Base-by-base conservation (phyloP, 306 rosid species). In the Citrullus amarus region DNA sequence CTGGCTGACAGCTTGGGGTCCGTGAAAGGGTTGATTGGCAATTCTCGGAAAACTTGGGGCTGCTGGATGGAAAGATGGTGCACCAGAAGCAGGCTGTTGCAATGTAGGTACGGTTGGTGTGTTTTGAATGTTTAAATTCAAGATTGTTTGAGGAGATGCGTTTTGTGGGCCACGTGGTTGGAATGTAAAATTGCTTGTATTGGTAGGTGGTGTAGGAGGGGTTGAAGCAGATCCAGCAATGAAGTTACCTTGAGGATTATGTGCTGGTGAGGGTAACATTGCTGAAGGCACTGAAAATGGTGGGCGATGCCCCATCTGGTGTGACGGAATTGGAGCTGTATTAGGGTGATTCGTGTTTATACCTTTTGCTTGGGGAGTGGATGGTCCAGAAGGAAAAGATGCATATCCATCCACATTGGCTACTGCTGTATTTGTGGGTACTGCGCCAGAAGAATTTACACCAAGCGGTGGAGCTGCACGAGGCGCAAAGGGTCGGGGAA, bases 171-270 rank as follows among this genome's bases (percentile, higher is more conserved):
- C 70, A 50, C 79, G 92, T 22, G 88, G 86, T 66, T 83, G 97
- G 81, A 92, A 95, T 71, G 91, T 88, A 79, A 92, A 91, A 86
- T 88, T 82, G 16, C 90, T 88, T 13, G 92, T 85, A 81, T 82
- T 85, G 74, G 92, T 85, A 79, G 87, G 68, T 65, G 91, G 79
- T 78, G 88, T 93, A 84, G 79, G 84, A 78, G 86, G 77, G 51
- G 84, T 79, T 77, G 86, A 65, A 66, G 91, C 83, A 12, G 87
- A 57, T 80, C 86, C 88, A 56, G 78, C 77, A 85, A 79, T 77
- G 48, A 63, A 34, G 85, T 80, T 78, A 86, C 84, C 1, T 80
- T 85, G 0, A 80, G 83, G 81, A 69, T 81, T 77, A 70, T 79
- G 68, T 75, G 79, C 72, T 14, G 86, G 81, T 78, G 75, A 69